phyloP scores from a whole-genome alignment of 495 filamentous ascomycete species.

The Melanomma pulvis-pyrius region DNA sequence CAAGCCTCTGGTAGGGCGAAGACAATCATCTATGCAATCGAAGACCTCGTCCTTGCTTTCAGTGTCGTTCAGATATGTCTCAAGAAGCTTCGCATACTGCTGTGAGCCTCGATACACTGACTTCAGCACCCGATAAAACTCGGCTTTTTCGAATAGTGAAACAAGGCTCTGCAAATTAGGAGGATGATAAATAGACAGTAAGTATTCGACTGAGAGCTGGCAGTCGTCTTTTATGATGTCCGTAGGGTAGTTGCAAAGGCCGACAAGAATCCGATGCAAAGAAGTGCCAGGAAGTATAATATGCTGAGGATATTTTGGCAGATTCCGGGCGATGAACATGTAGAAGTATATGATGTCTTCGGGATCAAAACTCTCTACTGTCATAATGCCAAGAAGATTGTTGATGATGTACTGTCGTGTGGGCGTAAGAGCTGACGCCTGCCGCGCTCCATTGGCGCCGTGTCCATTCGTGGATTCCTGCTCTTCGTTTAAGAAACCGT shows the following conservation, averaged over 20 bases:
- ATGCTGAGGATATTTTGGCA: constrained; percentile 96
- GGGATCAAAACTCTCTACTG: constrained; percentile 65
- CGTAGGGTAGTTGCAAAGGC: constrained; percentile 81
- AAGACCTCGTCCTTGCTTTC: constrained; percentile 74
- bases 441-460: constrained; percentile 35
- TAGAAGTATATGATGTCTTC: constrained; percentile 91
- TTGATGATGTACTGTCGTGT: constrained; percentile 89
- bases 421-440: constrained; percentile 57
- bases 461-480: constrained; percentile 56
- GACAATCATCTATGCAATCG: constrained; percentile 76
- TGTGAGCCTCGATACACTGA: constrained; percentile 80
- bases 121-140: constrained; percentile 93
- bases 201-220: constrained; percentile 91
- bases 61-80: constrained; percentile 84
- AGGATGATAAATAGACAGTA: constrained; percentile 90
- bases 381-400: constrained; percentile 88
- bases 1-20: constrained; percentile 70
- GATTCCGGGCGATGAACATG: constrained; percentile 96
- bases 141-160: constrained; percentile 74
- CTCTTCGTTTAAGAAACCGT: constrained; percentile 83
- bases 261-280: constrained; percentile 76
- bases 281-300: constrained; percentile 85
- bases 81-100: constrained; percentile 75
- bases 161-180: constrained; percentile 76
- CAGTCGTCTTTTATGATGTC: constrained; percentile 87